Base-by-base conservation (phyloP, 805 yeast genomes). In the Clavispora carvajalis region DNA sequence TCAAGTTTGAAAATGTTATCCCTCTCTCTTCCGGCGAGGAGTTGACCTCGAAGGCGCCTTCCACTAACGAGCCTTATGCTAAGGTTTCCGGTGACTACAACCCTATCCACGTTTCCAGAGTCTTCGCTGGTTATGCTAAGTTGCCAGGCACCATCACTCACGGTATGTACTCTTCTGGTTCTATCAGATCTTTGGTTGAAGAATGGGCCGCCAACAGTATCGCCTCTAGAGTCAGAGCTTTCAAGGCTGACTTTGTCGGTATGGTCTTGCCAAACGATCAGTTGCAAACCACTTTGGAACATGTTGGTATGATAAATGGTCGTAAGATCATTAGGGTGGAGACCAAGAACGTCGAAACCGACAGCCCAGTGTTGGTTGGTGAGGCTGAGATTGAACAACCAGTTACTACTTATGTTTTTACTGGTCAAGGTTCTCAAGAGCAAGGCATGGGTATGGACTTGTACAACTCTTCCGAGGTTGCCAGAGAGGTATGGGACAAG, bases 371-470 rank as follows among this genome's bases (percentile, higher is more conserved):
- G 16, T 74, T 93, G 55, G 64, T 76, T 39, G 99, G 98, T 70
- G 95, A 88, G 72, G 99, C 99, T 41, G 99, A 93, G 73, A 90
- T 95, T 58, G 98, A 93, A 56, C 99, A 93, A 72, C 99, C 99
- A 24, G 85, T 83, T 39, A 86, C 98, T 33, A 85, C 99, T 16
- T 93, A 86, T 63, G 95, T 93, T 43, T 93, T 95, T 72, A 93
- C 99, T 51, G 99, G 99, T 62, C 99, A 93, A 76, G 99, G 99
- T 66, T 91, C 99, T 46, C 99, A 93, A 71, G 99, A 95, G 68
- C 99, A 95, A 74, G 97, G 97, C 64, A 93, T 93, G 99, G 99
- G 99, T 76, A 93, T 93, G 99, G 99, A 93, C 66, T 77, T 93
- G 62, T 93, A 93, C 67, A 82, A 81, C 51, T 76, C 85, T 31